phyloP scores from a whole-genome alignment of 345 rosid species.

The Odontarrhena argentea region DNA sequence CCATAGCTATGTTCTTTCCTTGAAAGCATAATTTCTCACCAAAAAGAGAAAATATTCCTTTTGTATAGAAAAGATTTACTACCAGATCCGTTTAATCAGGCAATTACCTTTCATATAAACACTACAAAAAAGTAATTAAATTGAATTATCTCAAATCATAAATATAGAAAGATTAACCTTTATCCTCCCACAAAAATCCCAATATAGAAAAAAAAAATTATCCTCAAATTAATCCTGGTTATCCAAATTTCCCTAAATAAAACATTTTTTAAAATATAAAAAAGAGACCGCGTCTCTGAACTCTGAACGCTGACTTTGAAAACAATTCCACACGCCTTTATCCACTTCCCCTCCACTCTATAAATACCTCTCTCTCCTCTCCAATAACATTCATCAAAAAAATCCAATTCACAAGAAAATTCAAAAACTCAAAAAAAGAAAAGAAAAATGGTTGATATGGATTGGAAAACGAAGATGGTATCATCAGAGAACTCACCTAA shows the following conservation, averaged over 20 bases:
- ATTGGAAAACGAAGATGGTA: conserved; percentile 64
- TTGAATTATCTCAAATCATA: conserved; percentile 18
- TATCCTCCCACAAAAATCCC: neutral
- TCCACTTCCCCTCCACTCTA: conserved; percentile 24
- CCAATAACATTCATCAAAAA: conserved; percentile 1
- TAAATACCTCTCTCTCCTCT: conserved; percentile 34
- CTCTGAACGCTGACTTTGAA: conserved; percentile 29
- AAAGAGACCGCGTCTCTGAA: conserved; percentile 33
- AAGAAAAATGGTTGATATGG: conserved; percentile 65
- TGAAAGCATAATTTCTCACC: neutral
- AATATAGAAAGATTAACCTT: conserved; percentile 1
- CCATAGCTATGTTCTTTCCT: neutral
- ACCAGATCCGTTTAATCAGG: neutral
- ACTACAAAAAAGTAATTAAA: neutral
- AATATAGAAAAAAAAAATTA: conserved; percentile 32
- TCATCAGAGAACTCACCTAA: conserved; percentile 43
- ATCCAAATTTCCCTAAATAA: neutral
- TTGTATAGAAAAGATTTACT: neutral
- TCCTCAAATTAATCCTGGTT: conserved; percentile 33
- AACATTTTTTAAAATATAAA: neutral
- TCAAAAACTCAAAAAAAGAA: neutral
- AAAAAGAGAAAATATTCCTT: neutral
- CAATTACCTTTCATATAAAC: conserved; percentile 3
- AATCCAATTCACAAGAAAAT: neutral
- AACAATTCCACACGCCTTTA: conserved; percentile 40